phyloP scores from a whole-genome alignment of 768 basidiomycete species.

The Hemileccinum impolitum region DNA sequence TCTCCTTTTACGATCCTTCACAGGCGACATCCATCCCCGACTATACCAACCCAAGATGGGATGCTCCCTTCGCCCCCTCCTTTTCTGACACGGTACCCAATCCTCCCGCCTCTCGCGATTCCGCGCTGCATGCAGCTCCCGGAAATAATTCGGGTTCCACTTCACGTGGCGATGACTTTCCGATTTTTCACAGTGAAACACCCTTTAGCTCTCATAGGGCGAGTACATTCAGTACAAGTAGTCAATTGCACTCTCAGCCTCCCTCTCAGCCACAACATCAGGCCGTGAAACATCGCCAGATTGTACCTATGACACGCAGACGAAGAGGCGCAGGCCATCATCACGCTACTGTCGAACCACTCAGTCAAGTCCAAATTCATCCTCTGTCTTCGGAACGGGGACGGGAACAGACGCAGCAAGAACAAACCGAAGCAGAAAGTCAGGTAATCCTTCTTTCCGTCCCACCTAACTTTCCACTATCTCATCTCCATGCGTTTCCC shows the following conservation, averaged over 20 bases:
- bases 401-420: constrained; percentile 1
- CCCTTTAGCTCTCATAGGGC: not conserved
- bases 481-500: not conserved
- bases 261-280: not conserved
- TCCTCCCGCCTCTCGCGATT: not conserved
- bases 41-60: constrained; percentile 40
- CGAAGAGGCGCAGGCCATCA: not conserved
- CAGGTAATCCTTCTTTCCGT: constrained; percentile 5
- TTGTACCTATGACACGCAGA: constrained; percentile 11
- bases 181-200: not conserved
- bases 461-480: not conserved
- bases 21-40: constrained; percentile 32
- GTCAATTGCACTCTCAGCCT: not conserved
- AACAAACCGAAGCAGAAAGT: constrained; percentile 2
- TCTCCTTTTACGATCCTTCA: constrained; percentile 53
- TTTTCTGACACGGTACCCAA: constrained; percentile 2
- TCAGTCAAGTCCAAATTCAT: not conserved
- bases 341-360: not conserved
- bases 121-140: not conserved
- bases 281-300: constrained; percentile 8
- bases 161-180: not conserved
- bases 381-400: not conserved
- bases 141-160: not conserved
- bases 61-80: constrained; percentile 13
- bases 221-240: not conserved